A percentile compares a stretch with the other conserved stretches of the same genome.
phyloP scores from a whole-genome alignment of 495 filamentous ascomycete species.

The Hypoxylon crocopeplum region DNA sequence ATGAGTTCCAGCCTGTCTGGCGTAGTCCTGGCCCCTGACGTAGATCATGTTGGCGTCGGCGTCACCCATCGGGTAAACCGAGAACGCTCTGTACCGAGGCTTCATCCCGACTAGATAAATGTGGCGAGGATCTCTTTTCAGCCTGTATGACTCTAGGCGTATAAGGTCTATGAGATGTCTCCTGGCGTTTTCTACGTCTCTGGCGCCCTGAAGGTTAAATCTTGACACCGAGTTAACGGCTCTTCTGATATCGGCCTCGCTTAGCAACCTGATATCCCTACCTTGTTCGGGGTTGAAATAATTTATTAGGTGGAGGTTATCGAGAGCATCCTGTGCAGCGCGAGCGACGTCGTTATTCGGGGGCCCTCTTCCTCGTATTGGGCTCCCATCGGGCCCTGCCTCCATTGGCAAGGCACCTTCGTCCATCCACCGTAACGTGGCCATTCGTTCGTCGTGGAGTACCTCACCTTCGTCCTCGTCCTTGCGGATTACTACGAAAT shows the following conservation, averaged over 20 bases:
- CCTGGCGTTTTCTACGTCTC: neutral
- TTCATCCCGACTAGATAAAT: constrained; percentile 4
- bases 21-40: neutral
- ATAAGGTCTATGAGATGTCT: neutral
- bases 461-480: constrained; percentile 4
- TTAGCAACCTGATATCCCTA: neutral
- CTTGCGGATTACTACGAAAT: constrained; percentile 1
- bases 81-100: constrained; percentile 23
- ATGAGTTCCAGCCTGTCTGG: neutral
- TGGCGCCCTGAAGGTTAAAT: too few species aligned
- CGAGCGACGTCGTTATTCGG: too few species aligned
- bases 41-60: neutral
- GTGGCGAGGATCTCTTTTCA: neutral
- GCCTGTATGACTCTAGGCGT: neutral
- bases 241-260: neutral
- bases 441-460: neutral
- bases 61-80: constrained; percentile 7
- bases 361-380: too few species aligned
- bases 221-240: neutral
- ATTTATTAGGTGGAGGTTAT: too few species aligned
- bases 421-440: neutral
- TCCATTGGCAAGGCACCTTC: neutral
- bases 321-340: neutral
- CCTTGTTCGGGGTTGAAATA: neutral
- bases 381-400: neutral